These are phyloP conservation scores for Plasmodium chabaudi DNA, from an alignment of 169 alveolate species.

Conservation along the genomic window DNA sequence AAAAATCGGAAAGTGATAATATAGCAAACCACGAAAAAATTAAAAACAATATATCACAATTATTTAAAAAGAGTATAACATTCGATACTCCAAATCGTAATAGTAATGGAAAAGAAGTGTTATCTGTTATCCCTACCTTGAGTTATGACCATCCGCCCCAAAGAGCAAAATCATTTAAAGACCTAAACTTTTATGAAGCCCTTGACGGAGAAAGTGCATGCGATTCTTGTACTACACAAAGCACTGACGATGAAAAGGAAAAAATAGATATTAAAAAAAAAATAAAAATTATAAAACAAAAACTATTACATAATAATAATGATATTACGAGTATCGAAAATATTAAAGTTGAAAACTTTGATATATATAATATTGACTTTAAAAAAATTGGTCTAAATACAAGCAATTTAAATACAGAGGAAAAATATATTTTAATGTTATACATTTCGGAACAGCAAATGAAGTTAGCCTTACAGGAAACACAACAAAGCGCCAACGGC, in stretches of 20 bases:
- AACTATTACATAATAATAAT: conserved; percentile 28
- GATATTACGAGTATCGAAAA: conserved; percentile 26
- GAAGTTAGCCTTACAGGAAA: conserved; percentile 15
- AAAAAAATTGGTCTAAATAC: conserved; percentile 57
- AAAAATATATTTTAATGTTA: conserved; percentile 63
- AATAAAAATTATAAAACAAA: conserved; percentile 24
- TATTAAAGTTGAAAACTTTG: conserved; percentile 36
- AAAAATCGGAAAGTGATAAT: conserved; percentile 4
- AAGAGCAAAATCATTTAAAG: too few species aligned
- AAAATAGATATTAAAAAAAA: conserved; percentile 15
- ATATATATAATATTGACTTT: conserved; percentile 60
- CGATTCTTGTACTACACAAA: background rate
- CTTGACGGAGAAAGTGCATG: background rate
- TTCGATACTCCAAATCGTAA: background rate
- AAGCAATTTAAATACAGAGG: conserved; percentile 43
- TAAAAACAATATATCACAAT: conserved; percentile 26
- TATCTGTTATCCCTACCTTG: too few species aligned
- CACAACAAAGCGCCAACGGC: background rate
- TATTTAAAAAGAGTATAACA: background rate
- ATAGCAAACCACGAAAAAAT: background rate
- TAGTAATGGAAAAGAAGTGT: background rate
- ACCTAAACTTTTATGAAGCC: background rate
- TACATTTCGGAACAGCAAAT: conserved; percentile 53
- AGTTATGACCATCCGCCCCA: too few species aligned
- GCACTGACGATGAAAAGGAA: conserved; percentile 2